A percentile compares a stretch with the other conserved stretches of the same genome.
Evolutionary conservation across 768 basidiomycete species (phyloP).

Genomic region (Multifurca ochricompacta): DNA sequence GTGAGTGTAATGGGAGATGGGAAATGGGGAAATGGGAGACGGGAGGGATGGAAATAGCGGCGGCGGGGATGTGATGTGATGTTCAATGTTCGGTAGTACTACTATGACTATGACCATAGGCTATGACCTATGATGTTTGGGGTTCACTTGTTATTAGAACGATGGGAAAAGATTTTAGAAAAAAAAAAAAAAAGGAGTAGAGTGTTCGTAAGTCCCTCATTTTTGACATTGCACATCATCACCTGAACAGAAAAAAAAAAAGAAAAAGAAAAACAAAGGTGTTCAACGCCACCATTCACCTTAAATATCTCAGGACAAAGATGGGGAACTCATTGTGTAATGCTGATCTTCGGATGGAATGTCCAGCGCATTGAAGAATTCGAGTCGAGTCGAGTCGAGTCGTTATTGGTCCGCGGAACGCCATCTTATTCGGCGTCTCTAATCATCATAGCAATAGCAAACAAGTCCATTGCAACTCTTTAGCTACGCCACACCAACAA

Average conservation of each 20-base stretch:
- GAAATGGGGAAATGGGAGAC: no score
- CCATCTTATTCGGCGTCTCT: background rate
- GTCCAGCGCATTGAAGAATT: background rate
- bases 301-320: background rate
- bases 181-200: background rate
- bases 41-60: no score
- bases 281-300: background rate
- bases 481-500: background rate
- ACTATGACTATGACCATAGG: no score
- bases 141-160: background rate
- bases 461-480: background rate
- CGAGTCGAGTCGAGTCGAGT: background rate
- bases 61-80: background rate
- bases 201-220: background rate
- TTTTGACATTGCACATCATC: background rate
- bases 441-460: background rate
- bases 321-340: background rate
- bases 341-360: slow-evolving; percentile 1
- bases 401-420: background rate
- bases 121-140: no score
- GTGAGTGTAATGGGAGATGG: no score
- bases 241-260: no score
- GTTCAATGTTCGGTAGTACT: background rate
- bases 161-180: background rate
- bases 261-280: background rate